A percentile compares a stretch with the other conserved stretches of the same genome.
Evolutionary conservation across 2,329 filamentous ascomycete species (phyloP).

Genomic region (Cordyceps militaris): DNA sequence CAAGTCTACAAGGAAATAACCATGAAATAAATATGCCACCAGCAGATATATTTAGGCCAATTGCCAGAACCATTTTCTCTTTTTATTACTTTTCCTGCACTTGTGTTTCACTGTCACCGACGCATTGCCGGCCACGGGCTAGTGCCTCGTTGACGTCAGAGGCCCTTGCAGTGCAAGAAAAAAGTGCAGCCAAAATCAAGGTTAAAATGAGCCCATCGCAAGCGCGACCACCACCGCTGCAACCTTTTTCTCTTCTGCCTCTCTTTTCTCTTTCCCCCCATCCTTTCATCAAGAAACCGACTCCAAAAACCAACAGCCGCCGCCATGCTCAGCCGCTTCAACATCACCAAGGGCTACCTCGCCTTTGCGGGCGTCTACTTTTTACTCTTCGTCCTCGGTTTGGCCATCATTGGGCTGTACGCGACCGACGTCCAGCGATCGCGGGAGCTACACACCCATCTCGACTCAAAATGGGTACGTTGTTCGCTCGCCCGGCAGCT

Average conservation of each 20-base stretch:
- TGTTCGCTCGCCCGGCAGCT: background rate
- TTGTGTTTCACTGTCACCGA: background rate
- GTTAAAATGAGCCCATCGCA: background rate
- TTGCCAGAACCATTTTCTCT: no score
- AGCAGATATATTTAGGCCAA: no score
- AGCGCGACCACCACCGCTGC: background rate
- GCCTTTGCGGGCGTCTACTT: conserved; percentile 60
- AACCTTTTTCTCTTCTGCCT: background rate
- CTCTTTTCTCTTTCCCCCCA: background rate
- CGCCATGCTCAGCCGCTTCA: conserved; percentile 38
- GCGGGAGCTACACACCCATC: conserved; percentile 39
- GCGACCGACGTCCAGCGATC: conserved; percentile 58
- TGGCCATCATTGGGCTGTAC: conserved; percentile 75
- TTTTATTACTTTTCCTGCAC: no score
- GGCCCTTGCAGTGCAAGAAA: background rate
- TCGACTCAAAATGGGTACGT: conserved; percentile 64
- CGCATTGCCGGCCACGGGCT: background rate
- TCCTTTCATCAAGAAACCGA: background rate
- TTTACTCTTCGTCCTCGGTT: conserved; percentile 66
- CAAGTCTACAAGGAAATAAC: no score
- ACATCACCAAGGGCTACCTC: conserved; percentile 41
- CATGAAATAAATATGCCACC: no score
- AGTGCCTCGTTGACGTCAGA: conserved; percentile 8
- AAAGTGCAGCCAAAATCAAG: conserved; percentile 1
- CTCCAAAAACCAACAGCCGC: background rate